Base-by-base conservation (phyloP, 208 protist genomes). In the Leishmania major region DNA sequence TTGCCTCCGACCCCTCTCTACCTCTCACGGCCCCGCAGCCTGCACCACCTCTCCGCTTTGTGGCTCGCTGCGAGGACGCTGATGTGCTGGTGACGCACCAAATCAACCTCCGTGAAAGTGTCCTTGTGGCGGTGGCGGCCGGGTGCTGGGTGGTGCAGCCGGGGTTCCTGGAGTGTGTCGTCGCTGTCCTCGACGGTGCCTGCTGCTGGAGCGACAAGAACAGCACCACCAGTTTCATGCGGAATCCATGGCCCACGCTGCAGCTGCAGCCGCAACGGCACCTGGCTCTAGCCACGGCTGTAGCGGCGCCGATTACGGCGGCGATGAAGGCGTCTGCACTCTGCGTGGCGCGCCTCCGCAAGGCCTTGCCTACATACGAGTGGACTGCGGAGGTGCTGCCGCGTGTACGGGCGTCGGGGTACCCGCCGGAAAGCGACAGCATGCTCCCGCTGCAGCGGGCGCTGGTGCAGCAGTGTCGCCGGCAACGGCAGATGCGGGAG, bases 31-130 rank as follows among this genome's bases (percentile, higher is more conserved):
- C 22, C 25, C 6, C 45, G 70, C 40, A 22, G 51, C 59, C n/a
- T 15, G 40, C 62, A 31, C 69, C 31, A 2, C 79, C 77, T 8
- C 47, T 89, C 11, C 31, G 37, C 66, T 87, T 92, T 59, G 89
- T 90, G 1, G 19, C 35, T 0, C 67, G 78, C 28, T 89, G 81
- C 64, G 85, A 88, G 49, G 85, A 91, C 47, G 92, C 92, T 0
- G 88, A 93, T 80, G 83, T 94, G 22, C 76, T 95, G 25, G 92
- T 95, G 8, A 89, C 93, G 13, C 90, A 96, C 77, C 84, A 94
- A 53, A 51, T 95, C 10, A 90, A 67, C 40, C 84, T 89, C 40
- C 90, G 93, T 3, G 92, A 95, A 79, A 94, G 88, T 62, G 87
- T 96, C 43, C 88, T 96, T 55, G 83, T 89, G 1, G 92, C 92